phyloP scores from a whole-genome alignment of 2,329 filamentous ascomycete genomes.

The Aspergillus texensis region DNA sequence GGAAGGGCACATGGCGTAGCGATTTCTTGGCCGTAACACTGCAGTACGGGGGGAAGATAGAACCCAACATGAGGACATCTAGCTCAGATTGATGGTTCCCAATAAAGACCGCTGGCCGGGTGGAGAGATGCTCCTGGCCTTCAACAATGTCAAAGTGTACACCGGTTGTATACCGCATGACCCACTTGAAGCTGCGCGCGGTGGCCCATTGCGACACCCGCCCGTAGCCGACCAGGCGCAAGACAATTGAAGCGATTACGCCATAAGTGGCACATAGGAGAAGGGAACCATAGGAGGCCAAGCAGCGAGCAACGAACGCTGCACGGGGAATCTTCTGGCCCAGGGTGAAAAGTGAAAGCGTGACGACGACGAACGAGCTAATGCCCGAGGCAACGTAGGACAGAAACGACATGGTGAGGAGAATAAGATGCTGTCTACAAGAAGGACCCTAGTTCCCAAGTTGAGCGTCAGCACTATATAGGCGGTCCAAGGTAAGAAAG shows the following conservation, averaged over 20 bases:
- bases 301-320: slow-evolving; percentile 50
- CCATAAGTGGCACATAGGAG: slow-evolving; percentile 68
- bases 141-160: slow-evolving; percentile 73
- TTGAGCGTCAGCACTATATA: neutral
- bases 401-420: slow-evolving; percentile 61
- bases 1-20: slow-evolving; percentile 75
- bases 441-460: neutral
- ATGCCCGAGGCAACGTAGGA: slow-evolving; percentile 62
- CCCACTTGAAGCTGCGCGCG: slow-evolving; percentile 76
- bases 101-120: slow-evolving; percentile 84
- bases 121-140: slow-evolving; percentile 66
- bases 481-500: neutral
- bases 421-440: neutral
- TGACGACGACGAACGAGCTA: slow-evolving; percentile 65
- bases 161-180: slow-evolving; percentile 75
- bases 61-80: slow-evolving; percentile 87
- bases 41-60: slow-evolving; percentile 87
- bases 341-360: slow-evolving; percentile 52
- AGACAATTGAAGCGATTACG: slow-evolving; percentile 69
- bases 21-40: slow-evolving; percentile 90
- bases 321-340: slow-evolving; percentile 46
- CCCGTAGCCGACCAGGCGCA: slow-evolving; percentile 72
- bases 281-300: slow-evolving; percentile 50
- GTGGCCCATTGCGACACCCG: slow-evolving; percentile 84
- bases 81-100: slow-evolving; percentile 97